These are phyloP conservation scores for Psilocybe azurescens DNA, from an alignment of 768 basidiomycete genomes.

Conservation along the genomic window DNA sequence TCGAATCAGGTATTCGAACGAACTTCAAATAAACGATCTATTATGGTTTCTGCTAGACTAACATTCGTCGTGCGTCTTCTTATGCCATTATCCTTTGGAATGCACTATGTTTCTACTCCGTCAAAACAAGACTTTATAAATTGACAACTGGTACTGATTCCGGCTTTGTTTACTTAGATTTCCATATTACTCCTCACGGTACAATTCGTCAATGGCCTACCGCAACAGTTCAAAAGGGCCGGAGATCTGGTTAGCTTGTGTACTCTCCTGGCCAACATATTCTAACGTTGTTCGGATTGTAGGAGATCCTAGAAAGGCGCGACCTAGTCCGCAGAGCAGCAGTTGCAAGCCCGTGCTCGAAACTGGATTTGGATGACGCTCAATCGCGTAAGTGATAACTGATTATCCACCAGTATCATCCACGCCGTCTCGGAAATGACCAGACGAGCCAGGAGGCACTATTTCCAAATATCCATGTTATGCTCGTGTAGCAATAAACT, in stretches of 20 bases:
- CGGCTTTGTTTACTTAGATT: neutral
- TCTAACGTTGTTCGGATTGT: neutral
- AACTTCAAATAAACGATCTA: slow-evolving; percentile 5
- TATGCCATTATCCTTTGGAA: neutral
- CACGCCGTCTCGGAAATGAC: no score
- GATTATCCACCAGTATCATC: no score
- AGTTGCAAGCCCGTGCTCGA: slow-evolving; percentile 20
- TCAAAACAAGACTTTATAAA: no score
- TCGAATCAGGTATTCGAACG: slow-evolving; percentile 28
- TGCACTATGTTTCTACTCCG: neutral
- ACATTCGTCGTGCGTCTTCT: slow-evolving; percentile 15
- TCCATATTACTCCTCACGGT: neutral
- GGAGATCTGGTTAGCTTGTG: neutral
- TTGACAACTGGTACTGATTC: neutral
- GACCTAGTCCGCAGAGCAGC: slow-evolving; percentile 19
- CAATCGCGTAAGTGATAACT: slow-evolving; percentile 20
- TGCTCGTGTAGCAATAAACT: neutral
- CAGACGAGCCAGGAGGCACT: no score
- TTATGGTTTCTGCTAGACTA: slow-evolving; percentile 11
- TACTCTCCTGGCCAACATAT: neutral
- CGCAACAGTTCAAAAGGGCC: neutral
- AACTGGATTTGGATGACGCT: slow-evolving; percentile 24
- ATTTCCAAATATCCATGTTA: no score
- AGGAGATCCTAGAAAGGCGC: slow-evolving; percentile 8
- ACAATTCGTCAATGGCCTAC: slow-evolving; percentile 5